Evolutionary conservation across 2,329 filamentous ascomycete species (phyloP), one percentile per base, ranked within the genome.

Genomic region (Phaeosphaeriaceae sp.): DNA sequence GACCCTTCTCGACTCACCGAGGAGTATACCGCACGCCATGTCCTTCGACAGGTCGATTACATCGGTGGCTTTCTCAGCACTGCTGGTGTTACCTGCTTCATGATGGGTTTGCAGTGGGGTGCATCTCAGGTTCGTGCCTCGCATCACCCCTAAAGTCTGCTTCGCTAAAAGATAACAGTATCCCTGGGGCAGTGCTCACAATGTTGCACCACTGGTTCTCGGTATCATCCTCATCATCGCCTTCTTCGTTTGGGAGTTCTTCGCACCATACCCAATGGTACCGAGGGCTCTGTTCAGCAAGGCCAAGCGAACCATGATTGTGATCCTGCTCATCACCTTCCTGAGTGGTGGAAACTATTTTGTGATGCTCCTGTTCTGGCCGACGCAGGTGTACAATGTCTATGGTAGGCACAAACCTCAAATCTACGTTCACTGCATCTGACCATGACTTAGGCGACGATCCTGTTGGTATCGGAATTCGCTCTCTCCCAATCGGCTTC

Each of bases 401-500:
- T 77, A 76, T 42, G 73, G 72, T 68, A 51, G 59, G 62, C 36
- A 11, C 10, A 48, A 50, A 21, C 25, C 7, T 15, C 7, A 6
- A 4, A 1, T 1, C 4, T 21, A 1, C 11, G 13, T 1, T 21
- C 11, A 7, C 15, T 20, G 1, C 2, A 36, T 20, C 51, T 52
- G 22, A 54, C 15, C 2, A n/a, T 41, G 7, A 9, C 22, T 9
- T n/a, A 72, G 70, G 71, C 24, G 85, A 90, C 62, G 85, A 89
- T 61, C 87, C 88, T 0, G 73, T 88, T 19, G 82, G 81, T 21
- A 84, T 90, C 53, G 89, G 89, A n/a, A 76, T 91, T 57, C 84
- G 88, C 56, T 86, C 86, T 42, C 74, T 91, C 6, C 88, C 88
- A 1, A 83, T 90, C 60, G 88, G 86, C 1, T 86, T 90, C 59